Evolutionary conservation across 202 grass and related monocot species (phyloP).

Genomic region (Schoenoplectus triqueter): DNA sequence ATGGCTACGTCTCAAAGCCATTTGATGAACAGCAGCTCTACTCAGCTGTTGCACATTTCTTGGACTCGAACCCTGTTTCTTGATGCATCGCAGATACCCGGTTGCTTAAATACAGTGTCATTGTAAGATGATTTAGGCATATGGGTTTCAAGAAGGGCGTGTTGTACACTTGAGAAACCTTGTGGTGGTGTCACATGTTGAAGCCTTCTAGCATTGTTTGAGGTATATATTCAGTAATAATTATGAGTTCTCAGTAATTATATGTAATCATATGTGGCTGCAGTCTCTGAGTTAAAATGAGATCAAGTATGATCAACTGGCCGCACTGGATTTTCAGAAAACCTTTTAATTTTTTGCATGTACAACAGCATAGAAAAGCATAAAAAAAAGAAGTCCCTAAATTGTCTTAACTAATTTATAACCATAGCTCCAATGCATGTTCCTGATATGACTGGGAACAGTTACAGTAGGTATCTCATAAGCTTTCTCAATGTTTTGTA

Average conservation of each 20-base stretch:
- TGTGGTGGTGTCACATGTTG: background rate
- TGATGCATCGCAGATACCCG: conserved; percentile 4
- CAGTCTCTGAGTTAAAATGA: background rate
- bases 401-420: background rate
- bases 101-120: conserved; percentile 14
- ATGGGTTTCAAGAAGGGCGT: background rate
- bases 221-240: conserved; percentile 23
- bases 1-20: conserved; percentile 81
- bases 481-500: background rate
- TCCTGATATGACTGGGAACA: background rate
- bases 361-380: conserved; percentile 20
- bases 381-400: background rate
- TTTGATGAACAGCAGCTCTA: conserved; percentile 79
- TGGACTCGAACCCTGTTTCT: conserved; percentile 47
- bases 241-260: conserved; percentile 14
- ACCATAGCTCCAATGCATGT: background rate
- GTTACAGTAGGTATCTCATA: background rate
- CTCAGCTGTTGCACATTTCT: conserved; percentile 70
- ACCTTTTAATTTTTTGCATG: background rate
- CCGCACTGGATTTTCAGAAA: conserved; percentile 4
- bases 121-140: background rate
- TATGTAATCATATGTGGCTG: background rate
- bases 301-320: background rate
- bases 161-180: conserved; percentile 17
- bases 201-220: conserved; percentile 13